Conservation (phyloP, 257 asterid genomes). For the Solanum virginianum region DNA sequence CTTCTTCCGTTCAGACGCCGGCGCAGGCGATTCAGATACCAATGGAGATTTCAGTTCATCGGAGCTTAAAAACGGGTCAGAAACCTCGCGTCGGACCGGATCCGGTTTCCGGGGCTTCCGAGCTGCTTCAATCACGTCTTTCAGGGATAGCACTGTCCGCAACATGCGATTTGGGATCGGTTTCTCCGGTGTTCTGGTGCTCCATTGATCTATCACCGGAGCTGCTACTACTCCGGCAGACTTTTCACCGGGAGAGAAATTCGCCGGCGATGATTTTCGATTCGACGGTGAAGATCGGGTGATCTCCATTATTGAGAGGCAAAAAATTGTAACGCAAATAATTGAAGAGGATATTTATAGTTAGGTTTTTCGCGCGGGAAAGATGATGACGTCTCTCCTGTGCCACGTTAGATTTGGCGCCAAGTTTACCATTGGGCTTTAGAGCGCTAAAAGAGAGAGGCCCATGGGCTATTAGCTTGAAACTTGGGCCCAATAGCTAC, state of each 20-base stretch:
- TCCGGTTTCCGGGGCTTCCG: slow-evolving; percentile 29
- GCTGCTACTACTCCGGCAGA: neutral
- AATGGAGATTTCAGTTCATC: neutral
- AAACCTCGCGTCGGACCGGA: neutral
- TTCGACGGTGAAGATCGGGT: neutral
- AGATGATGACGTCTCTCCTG: slow-evolving; percentile 16
- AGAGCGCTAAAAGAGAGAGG: neutral
- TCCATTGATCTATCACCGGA: slow-evolving; percentile 22
- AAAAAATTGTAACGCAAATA: neutral
- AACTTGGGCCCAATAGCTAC: neutral
- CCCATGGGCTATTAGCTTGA: neutral
- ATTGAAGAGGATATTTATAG: neutral
- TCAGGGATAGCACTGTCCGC: slow-evolving; percentile 37
- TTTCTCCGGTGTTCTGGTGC: slow-evolving; percentile 64
- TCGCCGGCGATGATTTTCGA: slow-evolving; percentile 11
- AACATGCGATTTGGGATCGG: slow-evolving; percentile 19
- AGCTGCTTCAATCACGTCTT: slow-evolving; percentile 56
- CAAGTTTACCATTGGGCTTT: neutral
- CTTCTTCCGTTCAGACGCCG: neutral
- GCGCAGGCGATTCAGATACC: neutral
- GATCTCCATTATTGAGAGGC: neutral
- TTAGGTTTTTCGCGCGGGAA: slow-evolving; percentile 40
- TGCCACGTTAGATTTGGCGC: slow-evolving; percentile 53
- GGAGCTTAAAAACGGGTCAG: neutral
- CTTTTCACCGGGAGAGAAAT: neutral